Conservation (phyloP, 2,329 filamentous ascomycete genomes). For the Sclerotinia spermophila region DNA sequence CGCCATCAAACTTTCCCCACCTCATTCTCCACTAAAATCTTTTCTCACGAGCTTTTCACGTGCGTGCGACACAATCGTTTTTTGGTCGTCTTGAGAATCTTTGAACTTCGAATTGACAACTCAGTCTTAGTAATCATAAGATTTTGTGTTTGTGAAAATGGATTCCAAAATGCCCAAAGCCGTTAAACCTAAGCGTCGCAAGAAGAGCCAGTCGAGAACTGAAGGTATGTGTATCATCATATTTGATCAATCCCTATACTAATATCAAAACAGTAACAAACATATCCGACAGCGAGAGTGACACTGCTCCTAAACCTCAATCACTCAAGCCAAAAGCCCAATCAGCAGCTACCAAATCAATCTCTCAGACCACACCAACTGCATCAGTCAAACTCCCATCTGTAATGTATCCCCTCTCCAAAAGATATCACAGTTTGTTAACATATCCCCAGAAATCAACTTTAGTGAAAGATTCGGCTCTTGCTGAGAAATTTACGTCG, state of each 20-base stretch:
- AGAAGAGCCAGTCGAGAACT: slow-evolving; percentile 20
- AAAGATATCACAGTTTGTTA: neutral
- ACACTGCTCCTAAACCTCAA: neutral
- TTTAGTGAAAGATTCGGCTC: slow-evolving; percentile 26
- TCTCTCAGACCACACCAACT: neutral
- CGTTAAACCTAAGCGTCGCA: slow-evolving; percentile 16
- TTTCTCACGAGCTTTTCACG: slow-evolving; percentile 17
- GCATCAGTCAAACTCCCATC: neutral
- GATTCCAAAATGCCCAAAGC: slow-evolving; percentile 3
- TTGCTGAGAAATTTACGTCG: slow-evolving; percentile 53
- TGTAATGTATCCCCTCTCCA: neutral
- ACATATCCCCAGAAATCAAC: slow-evolving; percentile 12
- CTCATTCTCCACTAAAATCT: neutral
- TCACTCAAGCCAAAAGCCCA: neutral
- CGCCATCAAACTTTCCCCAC: neutral
- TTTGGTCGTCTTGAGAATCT: neutral
- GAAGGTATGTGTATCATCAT: slow-evolving; percentile 14
- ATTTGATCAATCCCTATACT: neutral
- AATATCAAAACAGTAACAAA: neutral
- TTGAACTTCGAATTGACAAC: neutral
- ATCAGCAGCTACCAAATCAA: neutral
- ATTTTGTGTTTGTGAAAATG: neutral
- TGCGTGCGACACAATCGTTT: neutral
- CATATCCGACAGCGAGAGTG: slow-evolving; percentile 18
- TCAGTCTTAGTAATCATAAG: neutral